Evolutionary conservation across 148 eudicot species (phyloP).

Genomic region (Vaccinium macrocarpon): DNA sequence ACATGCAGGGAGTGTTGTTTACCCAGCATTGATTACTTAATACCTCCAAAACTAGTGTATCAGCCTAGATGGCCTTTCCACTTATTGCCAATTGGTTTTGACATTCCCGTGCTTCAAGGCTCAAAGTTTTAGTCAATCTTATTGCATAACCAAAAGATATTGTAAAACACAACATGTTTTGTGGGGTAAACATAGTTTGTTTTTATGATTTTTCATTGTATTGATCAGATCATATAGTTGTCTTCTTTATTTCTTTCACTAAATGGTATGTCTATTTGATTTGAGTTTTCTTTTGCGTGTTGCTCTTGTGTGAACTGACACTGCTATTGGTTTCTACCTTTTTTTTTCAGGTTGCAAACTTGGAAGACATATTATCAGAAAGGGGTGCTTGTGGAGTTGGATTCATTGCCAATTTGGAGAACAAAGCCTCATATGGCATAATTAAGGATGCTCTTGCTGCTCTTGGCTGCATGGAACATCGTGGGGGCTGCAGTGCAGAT

Average conservation of each 20-base stretch:
- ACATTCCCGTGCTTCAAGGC: not conserved
- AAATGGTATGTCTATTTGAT: not conserved
- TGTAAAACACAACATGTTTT: not conserved
- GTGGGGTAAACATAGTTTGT: not conserved
- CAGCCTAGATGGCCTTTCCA: no score
- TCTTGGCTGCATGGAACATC: slow-evolving; percentile 99
- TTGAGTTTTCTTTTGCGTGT: not conserved
- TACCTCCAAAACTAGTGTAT: no score
- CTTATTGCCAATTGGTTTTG: no score
- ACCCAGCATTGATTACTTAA: no score
- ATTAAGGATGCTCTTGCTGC: slow-evolving; percentile 93
- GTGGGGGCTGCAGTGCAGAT: slow-evolving; percentile 99
- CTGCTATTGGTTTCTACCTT: slow-evolving; percentile 4
- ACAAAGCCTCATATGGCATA: slow-evolving; percentile 75
- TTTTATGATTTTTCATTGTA: not conserved
- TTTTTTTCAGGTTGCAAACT: slow-evolving; percentile 64
- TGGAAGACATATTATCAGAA: slow-evolving; percentile 86
- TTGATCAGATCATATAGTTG: not conserved
- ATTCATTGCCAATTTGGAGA: slow-evolving; percentile 92
- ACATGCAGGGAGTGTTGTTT: no score
- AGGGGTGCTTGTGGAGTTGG: slow-evolving; percentile 99
- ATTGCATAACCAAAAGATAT: not conserved
- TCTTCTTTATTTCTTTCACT: not conserved
- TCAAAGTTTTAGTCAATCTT: not conserved
- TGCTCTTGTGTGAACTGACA: not conserved